A percentile compares a stretch with the other conserved stretches of the same genome.
Conservation (phyloP, 352 stramenopile species). For the Phytopythium mirpurense region DNA sequence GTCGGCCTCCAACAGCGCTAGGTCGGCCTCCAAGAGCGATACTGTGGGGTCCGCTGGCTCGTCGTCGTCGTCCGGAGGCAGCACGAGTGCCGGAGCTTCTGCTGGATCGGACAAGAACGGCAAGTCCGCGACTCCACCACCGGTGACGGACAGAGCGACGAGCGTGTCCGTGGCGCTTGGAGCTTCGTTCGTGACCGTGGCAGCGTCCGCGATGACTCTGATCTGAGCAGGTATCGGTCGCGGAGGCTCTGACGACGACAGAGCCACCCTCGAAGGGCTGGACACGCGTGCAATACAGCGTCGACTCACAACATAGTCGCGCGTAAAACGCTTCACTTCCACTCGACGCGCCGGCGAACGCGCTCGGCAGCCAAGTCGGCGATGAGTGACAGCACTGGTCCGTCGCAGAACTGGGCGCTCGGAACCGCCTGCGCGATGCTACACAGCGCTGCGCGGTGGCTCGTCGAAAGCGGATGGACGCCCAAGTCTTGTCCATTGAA, state of each 20-base stretch:
- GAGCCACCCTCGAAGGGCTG: no score
- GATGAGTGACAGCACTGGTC: conserved; percentile 24
- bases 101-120: neutral
- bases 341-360: conserved; percentile 25
- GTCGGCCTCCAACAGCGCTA: neutral
- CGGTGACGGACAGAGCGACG: neutral
- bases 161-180: neutral
- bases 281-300: no score
- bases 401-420: conserved; percentile 16
- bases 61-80: neutral
- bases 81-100: neutral
- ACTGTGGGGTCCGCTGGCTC: conserved; percentile 4
- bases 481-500: conserved; percentile 23
- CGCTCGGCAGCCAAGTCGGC: conserved; percentile 17
- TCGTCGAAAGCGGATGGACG: conserved; percentile 10
- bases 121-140: neutral
- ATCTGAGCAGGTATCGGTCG: no score
- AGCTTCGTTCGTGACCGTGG: neutral
- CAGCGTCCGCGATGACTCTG: neutral
- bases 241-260: no score
- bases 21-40: neutral
- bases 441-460: conserved; percentile 22
- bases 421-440: conserved; percentile 7
- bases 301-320: neutral
- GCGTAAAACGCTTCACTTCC: conserved; percentile 17